Evolutionary conservation across 306 rosid genomes (phyloP), one percentile per base, ranked within the genome.

Genomic region (Dalbergia cultrata): DNA sequence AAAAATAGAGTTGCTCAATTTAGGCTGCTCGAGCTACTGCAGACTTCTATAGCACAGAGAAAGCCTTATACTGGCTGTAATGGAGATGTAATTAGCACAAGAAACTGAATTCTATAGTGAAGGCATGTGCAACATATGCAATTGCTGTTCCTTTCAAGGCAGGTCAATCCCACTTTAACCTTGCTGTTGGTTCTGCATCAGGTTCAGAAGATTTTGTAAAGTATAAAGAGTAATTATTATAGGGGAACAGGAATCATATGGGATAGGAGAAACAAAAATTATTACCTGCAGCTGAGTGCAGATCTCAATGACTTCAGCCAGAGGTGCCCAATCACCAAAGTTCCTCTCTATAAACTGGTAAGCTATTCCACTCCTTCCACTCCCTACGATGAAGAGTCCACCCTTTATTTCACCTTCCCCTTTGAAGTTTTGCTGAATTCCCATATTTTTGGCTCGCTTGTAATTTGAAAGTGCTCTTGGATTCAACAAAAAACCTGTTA

Each of bases 331-430:
- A 83, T 94, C 97, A 44, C 98, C 98, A 47, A 94, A 94, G 74
- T 94, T 94, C 70, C 97, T 90, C 89, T 91, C 97, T 26, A 92
- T 88, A 83, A 94, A 94, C 89, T 92, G 93, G 79, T 92, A 94
- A 53, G 97, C 95, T 61, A 94, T 85, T 72, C 98, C 97, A 80
- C 76, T 86, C 81, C 80, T 94, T 62, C 93, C 91, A 50, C 81
- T 76, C 61, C 97, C 97, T 81, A 94, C 57, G 72, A 94, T 77
- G 54, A 86, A 91, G 26, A 94, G 90, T 18, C 98, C 98, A 39
- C 97, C 98, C 82, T 94, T 94, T 71, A 91, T 92, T 86, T 92
- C 95, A 76, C 97, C 98, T 88, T 94, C 93, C 63, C 97, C 98
- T 80, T 66, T 88, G 85, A 92, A 92, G 85, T 91, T 92, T 26